A percentile compares a stretch with the other conserved stretches of the same genome.
Conservation (phyloP, 768 basidiomycete genomes). For the Rhizopogon rudus region DNA sequence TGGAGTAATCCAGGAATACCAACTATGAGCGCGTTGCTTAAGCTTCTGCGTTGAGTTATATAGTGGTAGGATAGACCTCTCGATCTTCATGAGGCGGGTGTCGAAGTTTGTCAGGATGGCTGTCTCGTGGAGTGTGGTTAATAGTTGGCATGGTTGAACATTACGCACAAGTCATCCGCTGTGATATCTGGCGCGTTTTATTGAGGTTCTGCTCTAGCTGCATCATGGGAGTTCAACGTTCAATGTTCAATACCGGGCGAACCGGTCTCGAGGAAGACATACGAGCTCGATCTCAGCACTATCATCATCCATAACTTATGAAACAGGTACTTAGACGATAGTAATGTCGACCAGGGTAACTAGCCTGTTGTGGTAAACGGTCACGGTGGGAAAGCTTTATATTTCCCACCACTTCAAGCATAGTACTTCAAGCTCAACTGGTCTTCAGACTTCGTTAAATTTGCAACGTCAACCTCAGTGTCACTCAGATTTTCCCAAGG, state of each 20-base stretch:
- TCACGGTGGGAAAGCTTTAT: too few relatives aligned
- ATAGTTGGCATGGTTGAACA: not conserved
- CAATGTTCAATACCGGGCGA: not conserved
- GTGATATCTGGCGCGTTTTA: conserved; percentile 81
- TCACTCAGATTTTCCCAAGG: too few relatives aligned
- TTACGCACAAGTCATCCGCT: conserved; percentile 75
- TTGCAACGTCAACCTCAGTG: too few relatives aligned
- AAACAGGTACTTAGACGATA: too few relatives aligned
- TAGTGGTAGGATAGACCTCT: conserved; percentile 82
- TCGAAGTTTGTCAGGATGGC: conserved; percentile 85
- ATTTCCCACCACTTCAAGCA: too few relatives aligned
- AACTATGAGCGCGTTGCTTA: conserved; percentile 69
- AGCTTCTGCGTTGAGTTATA: conserved; percentile 74
- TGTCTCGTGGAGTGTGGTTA: conserved; percentile 31
- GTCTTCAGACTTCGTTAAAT: too few relatives aligned
- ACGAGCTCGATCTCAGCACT: conserved; percentile 75
- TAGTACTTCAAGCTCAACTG: too few relatives aligned
- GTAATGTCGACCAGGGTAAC: too few relatives aligned
- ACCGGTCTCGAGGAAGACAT: conserved; percentile 6
- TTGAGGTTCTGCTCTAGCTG: conserved; percentile 85
- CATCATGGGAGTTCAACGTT: not conserved
- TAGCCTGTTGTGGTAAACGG: too few relatives aligned
- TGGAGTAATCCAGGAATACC: conserved; percentile 20
- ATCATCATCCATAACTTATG: conserved; percentile 46
- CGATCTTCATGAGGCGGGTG: conserved; percentile 72